Evolutionary conservation across 163 green algal genomes (phyloP).

Genomic region (Volvox carteri): DNA sequence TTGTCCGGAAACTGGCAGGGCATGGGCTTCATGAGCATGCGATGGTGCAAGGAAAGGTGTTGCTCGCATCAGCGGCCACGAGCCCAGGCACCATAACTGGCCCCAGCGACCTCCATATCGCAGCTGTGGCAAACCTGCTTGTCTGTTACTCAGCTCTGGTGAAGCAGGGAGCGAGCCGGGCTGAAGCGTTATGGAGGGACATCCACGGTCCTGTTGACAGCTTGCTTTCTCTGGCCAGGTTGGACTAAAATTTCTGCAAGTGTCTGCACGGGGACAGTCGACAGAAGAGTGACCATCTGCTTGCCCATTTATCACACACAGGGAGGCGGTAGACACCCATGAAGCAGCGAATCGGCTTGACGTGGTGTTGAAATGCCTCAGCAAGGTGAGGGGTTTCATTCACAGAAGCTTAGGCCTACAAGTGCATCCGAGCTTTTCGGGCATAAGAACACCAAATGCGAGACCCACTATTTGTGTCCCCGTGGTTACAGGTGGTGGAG

Average conservation of each 20-base stretch:
- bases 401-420: neutral
- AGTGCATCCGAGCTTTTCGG: neutral
- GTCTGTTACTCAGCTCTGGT: slow-evolving; percentile 42
- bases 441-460: too few species aligned
- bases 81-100: neutral
- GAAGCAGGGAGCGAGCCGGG: neutral
- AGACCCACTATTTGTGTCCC: too few species aligned
- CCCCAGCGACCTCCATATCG: slow-evolving; percentile 40
- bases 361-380: slow-evolving; percentile 23
- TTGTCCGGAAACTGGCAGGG: slow-evolving; percentile 30
- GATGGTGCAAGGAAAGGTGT: slow-evolving; percentile 39
- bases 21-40: slow-evolving; percentile 28
- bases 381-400: slow-evolving; percentile 17
- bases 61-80: slow-evolving; percentile 18
- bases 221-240: slow-evolving; percentile 14
- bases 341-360: slow-evolving; percentile 9
- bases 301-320: neutral
- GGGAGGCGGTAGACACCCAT: neutral
- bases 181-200: neutral
- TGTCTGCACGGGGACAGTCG: neutral
- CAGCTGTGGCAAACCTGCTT: slow-evolving; percentile 38
- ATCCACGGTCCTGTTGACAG: neutral
- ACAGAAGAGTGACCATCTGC: neutral
- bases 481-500: slow-evolving; percentile 13
- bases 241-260: neutral